Percentiles rank a stretch among this genome's conserved stretches.
Evolutionary conservation across 148 eudicot genomes (phyloP).

Genomic region (Vaccinium corymbosum): DNA sequence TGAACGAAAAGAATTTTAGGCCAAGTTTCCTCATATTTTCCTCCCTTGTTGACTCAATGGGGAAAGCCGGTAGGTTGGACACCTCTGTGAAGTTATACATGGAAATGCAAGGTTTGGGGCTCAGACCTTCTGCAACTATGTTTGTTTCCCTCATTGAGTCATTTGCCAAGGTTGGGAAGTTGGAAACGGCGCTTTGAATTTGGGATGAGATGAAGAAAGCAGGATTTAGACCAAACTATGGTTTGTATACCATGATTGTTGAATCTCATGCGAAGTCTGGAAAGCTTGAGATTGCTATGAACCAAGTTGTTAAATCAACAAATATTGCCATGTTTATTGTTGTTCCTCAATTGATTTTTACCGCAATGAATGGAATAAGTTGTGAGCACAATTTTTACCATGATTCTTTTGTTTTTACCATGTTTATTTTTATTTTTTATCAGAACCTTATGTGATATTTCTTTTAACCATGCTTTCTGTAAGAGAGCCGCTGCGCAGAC

Average conservation of each 20-base stretch:
- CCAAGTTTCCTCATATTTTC: conserved; percentile 74
- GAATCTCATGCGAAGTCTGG: conserved; percentile 99
- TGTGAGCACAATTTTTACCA: too few species aligned
- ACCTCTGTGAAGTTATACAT: conserved; percentile 81
- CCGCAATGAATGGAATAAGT: too few species aligned
- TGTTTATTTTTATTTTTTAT: too few species aligned
- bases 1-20: conserved; percentile 58
- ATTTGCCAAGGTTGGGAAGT: conserved; percentile 86
- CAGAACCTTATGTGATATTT: too few species aligned
- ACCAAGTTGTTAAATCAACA: too few species aligned
- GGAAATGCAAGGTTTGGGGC: conserved; percentile 93
- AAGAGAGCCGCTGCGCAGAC: too few species aligned
- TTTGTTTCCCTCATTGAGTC: conserved; percentile 94
- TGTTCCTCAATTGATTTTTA: too few species aligned
- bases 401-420: too few species aligned
- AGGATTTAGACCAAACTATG: conserved; percentile 92
- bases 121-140: conserved; percentile 82
- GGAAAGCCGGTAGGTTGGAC: conserved; percentile 96
- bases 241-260: conserved; percentile 86
- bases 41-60: conserved; percentile 87
- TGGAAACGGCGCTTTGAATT: conserved; percentile 72
- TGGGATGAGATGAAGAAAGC: conserved; percentile 97
- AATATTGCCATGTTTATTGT: too few species aligned
- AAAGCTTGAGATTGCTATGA: conserved; percentile 71
- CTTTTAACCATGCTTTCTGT: too few species aligned